Percentiles rank a stretch among this genome's conserved stretches.
Evolutionary conservation across 495 filamentous ascomycete genomes (phyloP).

Genomic region (Xylaria palmicola): DNA sequence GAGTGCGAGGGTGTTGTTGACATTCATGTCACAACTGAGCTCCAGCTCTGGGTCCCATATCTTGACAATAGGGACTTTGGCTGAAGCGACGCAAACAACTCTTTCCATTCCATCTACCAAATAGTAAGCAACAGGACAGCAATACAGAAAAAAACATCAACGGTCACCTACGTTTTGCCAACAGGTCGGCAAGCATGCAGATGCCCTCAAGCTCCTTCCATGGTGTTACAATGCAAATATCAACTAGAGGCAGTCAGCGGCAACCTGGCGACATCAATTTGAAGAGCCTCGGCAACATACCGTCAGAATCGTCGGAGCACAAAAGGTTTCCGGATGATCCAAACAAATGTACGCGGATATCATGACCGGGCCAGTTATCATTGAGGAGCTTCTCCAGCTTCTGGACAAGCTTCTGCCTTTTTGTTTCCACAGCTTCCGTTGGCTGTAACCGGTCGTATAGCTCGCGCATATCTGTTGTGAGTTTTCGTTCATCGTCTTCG

Average conservation of each 20-base stretch:
- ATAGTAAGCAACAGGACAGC: slow-evolving; percentile 4
- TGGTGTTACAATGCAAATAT: slow-evolving; percentile 93
- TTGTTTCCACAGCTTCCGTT: slow-evolving; percentile 71
- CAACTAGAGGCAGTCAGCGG: slow-evolving; percentile 60
- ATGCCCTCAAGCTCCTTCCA: slow-evolving; percentile 80
- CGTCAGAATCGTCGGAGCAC: slow-evolving; percentile 95
- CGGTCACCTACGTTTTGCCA: slow-evolving; percentile 71
- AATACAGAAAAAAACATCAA: slow-evolving; percentile 1
- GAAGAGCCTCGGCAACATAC: slow-evolving; percentile 41
- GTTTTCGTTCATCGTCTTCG: slow-evolving; percentile 70
- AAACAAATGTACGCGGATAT: slow-evolving; percentile 91
- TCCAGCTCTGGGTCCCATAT: slow-evolving; percentile 94
- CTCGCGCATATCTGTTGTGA: slow-evolving; percentile 77
- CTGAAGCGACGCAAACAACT: slow-evolving; percentile 87
- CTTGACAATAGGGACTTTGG: slow-evolving; percentile 98
- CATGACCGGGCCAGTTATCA: slow-evolving; percentile 83
- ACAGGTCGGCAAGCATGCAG: slow-evolving; percentile 79
- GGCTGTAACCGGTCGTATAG: slow-evolving; percentile 85
- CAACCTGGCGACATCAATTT: slow-evolving; percentile 31
- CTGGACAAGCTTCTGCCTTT: slow-evolving; percentile 69
- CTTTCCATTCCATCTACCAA: slow-evolving; percentile 88
- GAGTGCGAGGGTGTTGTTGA: slow-evolving; percentile 91
- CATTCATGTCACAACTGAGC: slow-evolving; percentile 96
- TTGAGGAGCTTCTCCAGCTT: slow-evolving; percentile 88
- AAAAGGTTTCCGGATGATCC: slow-evolving; percentile 95